A percentile compares a stretch with the other conserved stretches of the same genome.
These are phyloP conservation scores for Rhytidhysteron rufulum DNA, from an alignment of 2,329 filamentous ascomycete species.

Conservation along the genomic window DNA sequence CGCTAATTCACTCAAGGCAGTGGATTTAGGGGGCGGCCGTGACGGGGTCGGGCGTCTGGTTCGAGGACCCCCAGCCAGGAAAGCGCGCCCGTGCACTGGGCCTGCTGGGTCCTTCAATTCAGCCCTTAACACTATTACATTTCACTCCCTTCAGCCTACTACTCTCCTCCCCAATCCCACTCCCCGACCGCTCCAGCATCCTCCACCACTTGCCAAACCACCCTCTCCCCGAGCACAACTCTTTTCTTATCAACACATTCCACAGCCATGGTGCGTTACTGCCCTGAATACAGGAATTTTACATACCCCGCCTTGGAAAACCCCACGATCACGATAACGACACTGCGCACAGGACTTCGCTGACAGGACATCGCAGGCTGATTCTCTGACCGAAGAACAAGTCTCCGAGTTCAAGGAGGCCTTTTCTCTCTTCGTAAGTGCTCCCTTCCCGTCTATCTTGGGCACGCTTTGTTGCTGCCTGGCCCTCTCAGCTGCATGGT, in stretches of 20 bases:
- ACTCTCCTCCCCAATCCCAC: neutral
- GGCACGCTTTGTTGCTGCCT: slow-evolving; percentile 21
- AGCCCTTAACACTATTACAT: slow-evolving; percentile 4
- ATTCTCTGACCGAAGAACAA: slow-evolving; percentile 99
- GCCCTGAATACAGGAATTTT: slow-evolving; percentile 9
- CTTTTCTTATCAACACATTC: neutral
- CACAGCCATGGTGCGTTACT: slow-evolving; percentile 33
- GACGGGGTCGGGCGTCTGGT: no score
- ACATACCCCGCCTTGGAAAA: slow-evolving; percentile 36
- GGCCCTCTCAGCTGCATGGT: slow-evolving; percentile 7
- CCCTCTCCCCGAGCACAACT: neutral
- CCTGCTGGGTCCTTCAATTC: neutral
- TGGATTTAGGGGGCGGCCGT: neutral
- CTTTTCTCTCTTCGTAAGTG: slow-evolving; percentile 98
- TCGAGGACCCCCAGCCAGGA: slow-evolving; percentile 1
- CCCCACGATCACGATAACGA: slow-evolving; percentile 17
- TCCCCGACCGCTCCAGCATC: neutral
- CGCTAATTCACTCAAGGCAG: neutral
- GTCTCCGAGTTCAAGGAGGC: slow-evolving; percentile 99
- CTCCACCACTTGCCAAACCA: neutral
- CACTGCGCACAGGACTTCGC: slow-evolving; percentile 9
- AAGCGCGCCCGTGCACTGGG: slow-evolving; percentile 5
- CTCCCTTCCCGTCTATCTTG: slow-evolving; percentile 6
- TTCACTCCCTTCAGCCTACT: slow-evolving; percentile 2
- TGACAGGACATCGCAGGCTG: slow-evolving; percentile 61